Percentiles rank a stretch among this genome's conserved stretches.
These are phyloP conservation scores for Colletotrichum musae DNA, from an alignment of 2,329 filamentous ascomycete species.

Conservation along the genomic window DNA sequence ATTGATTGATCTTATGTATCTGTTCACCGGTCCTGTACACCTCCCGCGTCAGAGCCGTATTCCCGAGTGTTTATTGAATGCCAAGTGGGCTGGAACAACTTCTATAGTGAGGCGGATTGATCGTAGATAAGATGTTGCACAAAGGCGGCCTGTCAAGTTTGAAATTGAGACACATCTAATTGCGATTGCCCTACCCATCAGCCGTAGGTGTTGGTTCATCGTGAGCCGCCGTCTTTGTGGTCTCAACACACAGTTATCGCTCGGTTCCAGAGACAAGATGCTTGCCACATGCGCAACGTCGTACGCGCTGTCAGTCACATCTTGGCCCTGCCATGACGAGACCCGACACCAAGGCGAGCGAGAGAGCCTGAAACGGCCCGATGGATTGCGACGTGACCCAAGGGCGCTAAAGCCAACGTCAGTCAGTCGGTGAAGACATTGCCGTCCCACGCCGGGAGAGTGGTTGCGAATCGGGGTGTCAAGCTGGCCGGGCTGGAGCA, in stretches of 20 bases:
- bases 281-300: conserved; percentile 27
- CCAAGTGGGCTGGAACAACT: neutral
- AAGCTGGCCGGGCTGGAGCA: too few species aligned
- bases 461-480: too few species aligned
- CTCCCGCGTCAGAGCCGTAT: neutral
- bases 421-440: conserved; percentile 27
- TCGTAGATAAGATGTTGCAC: conserved; percentile 10
- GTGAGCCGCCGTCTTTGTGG: neutral
- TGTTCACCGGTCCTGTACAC: too few species aligned
- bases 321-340: conserved; percentile 14
- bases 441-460: neutral
- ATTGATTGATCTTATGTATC: too few species aligned
- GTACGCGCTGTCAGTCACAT: conserved; percentile 15
- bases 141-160: conserved; percentile 17
- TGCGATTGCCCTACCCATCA: conserved; percentile 10
- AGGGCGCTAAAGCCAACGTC: conserved; percentile 40
- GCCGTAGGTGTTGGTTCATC: neutral
- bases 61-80: neutral
- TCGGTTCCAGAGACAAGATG: conserved; percentile 23
- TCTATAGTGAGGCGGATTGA: neutral
- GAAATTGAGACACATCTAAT: conserved; percentile 11
- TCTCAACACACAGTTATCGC: neutral
- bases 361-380: conserved; percentile 32
- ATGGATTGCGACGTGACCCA: conserved; percentile 29
- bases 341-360: conserved; percentile 36